These are phyloP conservation scores for Hemileccinum impolitum DNA, from an alignment of 768 basidiomycete genomes.

Conservation along the genomic window DNA sequence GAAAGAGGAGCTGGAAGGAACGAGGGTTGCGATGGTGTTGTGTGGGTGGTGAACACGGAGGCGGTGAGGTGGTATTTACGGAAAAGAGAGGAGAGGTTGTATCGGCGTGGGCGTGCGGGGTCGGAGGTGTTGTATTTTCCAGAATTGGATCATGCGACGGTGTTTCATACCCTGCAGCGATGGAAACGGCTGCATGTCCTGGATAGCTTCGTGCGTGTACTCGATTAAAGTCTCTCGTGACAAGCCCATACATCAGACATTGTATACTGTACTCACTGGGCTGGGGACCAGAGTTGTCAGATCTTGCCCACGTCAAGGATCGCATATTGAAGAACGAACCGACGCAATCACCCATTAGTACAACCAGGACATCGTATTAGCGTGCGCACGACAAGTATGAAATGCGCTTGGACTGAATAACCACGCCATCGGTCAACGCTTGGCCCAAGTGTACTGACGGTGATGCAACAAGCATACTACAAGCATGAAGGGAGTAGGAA, in stretches of 20 bases:
- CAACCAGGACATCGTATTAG: neutral
- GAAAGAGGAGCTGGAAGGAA: slow-evolving; percentile 48
- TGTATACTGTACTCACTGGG: too few relatives aligned
- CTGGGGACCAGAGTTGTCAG: too few relatives aligned
- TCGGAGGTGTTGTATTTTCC: slow-evolving; percentile 41
- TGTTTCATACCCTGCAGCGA: slow-evolving; percentile 31
- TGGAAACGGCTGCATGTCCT: slow-evolving; percentile 32
- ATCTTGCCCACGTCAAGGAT: too few relatives aligned
- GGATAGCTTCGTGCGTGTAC: slow-evolving; percentile 25
- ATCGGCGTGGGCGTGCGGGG: too few relatives aligned
- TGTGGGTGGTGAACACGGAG: slow-evolving; percentile 39
- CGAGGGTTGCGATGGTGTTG: slow-evolving; percentile 34
- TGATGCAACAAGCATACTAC: slow-evolving; percentile 6
- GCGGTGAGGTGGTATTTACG: slow-evolving; percentile 41
- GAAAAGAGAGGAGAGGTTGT: slow-evolving; percentile 25
- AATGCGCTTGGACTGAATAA: neutral
- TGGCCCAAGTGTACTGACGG: slow-evolving; percentile 89
- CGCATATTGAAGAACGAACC: too few relatives aligned
- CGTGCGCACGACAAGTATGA: slow-evolving; percentile 1
- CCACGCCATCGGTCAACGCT: slow-evolving; percentile 55
- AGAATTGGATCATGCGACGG: slow-evolving; percentile 39
- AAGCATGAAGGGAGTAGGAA: slow-evolving; percentile 17
- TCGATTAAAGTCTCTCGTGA: neutral
- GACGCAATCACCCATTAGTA: neutral
- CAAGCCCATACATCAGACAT: too few relatives aligned